Percentiles rank a stretch among this genome's conserved stretches.
Evolutionary conservation across 805 yeast species (phyloP).

Genomic region (Ascoidea rubescens): DNA sequence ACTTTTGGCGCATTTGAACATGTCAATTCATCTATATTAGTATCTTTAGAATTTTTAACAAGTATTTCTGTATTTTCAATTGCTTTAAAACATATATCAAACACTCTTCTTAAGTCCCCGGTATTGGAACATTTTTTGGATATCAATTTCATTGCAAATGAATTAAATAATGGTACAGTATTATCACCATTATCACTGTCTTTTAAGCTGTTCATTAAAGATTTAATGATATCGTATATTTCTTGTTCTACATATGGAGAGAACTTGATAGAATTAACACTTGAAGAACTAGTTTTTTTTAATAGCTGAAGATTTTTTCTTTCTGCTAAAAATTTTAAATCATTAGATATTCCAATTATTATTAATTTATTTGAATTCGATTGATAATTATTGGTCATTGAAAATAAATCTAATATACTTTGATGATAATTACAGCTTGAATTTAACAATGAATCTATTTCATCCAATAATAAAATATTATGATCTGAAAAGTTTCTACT

Average conservation of each 20-base stretch:
- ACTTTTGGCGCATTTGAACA: conserved; percentile 41
- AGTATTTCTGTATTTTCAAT: conserved; percentile 61
- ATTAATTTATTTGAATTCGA: conserved; percentile 32
- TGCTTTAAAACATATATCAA: conserved; percentile 70
- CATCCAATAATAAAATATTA: conserved; percentile 67
- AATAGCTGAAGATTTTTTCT: conserved; percentile 80
- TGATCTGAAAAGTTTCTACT: conserved; percentile 17
- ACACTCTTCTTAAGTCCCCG: conserved; percentile 86
- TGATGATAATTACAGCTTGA: conserved; percentile 31
- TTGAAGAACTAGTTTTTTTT: conserved; percentile 53
- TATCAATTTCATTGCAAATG: conserved; percentile 76
- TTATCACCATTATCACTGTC: neutral
- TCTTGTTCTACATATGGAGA: conserved; percentile 77
- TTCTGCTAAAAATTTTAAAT: conserved; percentile 48
- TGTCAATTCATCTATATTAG: conserved; percentile 12
- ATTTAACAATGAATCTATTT: conserved; percentile 66
- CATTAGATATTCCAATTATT: conserved; percentile 82
- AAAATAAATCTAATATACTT: conserved; percentile 62
- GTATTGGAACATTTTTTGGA: conserved; percentile 79
- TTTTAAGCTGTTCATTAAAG: conserved; percentile 30
- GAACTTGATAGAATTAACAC: conserved; percentile 64
- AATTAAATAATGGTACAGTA: conserved; percentile 50
- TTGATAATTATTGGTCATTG: conserved; percentile 33
- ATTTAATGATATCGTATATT: conserved; percentile 48
- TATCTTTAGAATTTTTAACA: conserved; percentile 16